Evolutionary conservation across 1,284 basidiomycete species (phyloP).

Genomic region (Leccinum griseonigrum): DNA sequence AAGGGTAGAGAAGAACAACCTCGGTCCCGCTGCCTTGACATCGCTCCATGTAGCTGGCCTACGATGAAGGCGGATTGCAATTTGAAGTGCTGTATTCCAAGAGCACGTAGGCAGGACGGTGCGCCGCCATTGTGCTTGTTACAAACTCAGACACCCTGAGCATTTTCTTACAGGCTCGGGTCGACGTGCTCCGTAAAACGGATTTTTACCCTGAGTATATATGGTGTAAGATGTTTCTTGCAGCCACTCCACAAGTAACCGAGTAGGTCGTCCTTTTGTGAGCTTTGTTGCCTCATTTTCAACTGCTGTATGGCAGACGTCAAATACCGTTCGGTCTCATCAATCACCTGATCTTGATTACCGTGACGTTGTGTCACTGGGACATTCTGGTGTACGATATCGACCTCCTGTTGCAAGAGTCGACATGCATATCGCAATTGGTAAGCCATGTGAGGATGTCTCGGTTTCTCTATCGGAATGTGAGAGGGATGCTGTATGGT

Average conservation of each 20-base stretch:
- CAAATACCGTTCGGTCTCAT: conserved; percentile 74
- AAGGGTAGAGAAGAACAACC: too few relatives aligned
- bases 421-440: conserved; percentile 46
- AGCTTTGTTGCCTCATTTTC: conserved; percentile 5
- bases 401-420: conserved; percentile 55
- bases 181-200: conserved; percentile 86
- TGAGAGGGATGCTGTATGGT: conserved; percentile 52
- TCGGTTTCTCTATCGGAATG: conserved; percentile 46
- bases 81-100: conserved; percentile 88
- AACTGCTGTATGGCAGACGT: conserved; percentile 39
- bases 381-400: conserved; percentile 70
- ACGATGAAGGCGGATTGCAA: too few relatives aligned
- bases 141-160: conserved; percentile 11
- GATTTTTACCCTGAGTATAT: conserved; percentile 96
- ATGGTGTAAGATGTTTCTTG: conserved; percentile 79
- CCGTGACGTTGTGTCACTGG: conserved; percentile 77
- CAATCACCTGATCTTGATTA: conserved; percentile 73
- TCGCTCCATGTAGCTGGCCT: too few relatives aligned
- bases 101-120: conserved; percentile 95
- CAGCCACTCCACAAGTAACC: conserved; percentile 84
- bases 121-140: conserved; percentile 30
- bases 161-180: conserved; percentile 44
- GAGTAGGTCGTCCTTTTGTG: conserved; percentile 48
- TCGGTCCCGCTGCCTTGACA: too few relatives aligned
- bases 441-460: conserved; percentile 53